These are phyloP conservation scores for Eimeria necatrix DNA, from an alignment of 169 alveolate species.

Conservation along the genomic window DNA sequence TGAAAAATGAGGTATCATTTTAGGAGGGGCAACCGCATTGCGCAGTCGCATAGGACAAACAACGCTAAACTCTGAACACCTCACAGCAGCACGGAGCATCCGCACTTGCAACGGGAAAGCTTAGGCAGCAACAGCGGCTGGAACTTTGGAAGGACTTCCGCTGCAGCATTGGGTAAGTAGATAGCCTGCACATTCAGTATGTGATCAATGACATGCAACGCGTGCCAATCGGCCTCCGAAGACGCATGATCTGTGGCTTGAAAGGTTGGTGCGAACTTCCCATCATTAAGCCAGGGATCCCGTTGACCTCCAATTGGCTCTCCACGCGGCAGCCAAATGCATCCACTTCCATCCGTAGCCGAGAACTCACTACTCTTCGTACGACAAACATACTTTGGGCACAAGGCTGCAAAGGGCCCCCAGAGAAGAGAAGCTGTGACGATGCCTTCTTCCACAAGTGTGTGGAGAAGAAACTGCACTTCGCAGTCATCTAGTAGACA, in stretches of 20 bases:
- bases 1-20: no score
- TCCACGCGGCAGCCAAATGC: no score
- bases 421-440: constrained; percentile 50
- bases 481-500: constrained; percentile 71
- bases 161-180: constrained; percentile 66
- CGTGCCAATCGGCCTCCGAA: not conserved
- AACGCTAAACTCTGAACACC: no score
- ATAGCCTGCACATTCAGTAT: constrained; percentile 47
- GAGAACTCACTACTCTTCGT: no score
- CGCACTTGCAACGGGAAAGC: constrained; percentile 51
- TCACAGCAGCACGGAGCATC: constrained; percentile 64
- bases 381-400: no score
- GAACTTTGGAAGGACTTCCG: constrained; percentile 69
- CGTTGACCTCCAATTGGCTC: no score
- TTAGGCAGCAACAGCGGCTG: constrained; percentile 66
- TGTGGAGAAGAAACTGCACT: constrained; percentile 53
- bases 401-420: constrained; percentile 19
- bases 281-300: no score
- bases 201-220: constrained; percentile 5
- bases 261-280: no score
- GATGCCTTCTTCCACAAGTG: constrained; percentile 56
- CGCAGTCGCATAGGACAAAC: no score
- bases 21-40: no score
- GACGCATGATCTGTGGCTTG: no score
- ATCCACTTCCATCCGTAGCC: no score